phyloP scores from a whole-genome alignment of 257 asterid species.

The Lavandula angustifolia region DNA sequence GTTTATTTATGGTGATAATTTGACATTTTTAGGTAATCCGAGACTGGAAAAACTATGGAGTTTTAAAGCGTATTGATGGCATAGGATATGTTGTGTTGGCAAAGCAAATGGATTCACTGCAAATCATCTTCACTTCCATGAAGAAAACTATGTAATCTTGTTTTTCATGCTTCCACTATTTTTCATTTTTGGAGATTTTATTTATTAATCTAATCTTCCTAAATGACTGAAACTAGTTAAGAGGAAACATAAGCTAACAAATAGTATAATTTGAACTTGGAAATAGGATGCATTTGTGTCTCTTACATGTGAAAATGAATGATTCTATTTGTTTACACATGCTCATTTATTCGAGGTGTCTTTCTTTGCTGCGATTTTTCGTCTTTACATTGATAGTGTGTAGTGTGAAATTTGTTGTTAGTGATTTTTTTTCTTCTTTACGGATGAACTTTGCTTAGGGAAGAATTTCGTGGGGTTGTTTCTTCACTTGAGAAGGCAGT shows the following conservation, averaged over 20 bases:
- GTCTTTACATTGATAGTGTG: not conserved
- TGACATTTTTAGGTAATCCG: conserved; percentile 48
- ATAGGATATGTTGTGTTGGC: conserved; percentile 53
- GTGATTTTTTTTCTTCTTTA: not conserved
- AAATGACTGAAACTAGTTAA: not conserved
- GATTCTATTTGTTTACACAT: not conserved
- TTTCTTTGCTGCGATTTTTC: not conserved
- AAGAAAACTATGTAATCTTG: conserved; percentile 51
- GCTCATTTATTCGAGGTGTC: not conserved
- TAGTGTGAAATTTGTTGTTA: not conserved
- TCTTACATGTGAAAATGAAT: not conserved
- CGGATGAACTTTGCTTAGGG: conserved; percentile 45
- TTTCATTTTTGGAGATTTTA: not conserved
- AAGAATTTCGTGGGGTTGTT: conserved; percentile 52
- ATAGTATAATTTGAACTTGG: not conserved
- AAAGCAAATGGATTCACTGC: conserved; percentile 77
- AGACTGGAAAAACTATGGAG: conserved; percentile 53
- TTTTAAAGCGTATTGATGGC: conserved; percentile 57
- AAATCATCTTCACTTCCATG: conserved; percentile 47
- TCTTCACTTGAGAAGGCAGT: conserved; percentile 57
- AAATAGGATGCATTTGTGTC: not conserved
- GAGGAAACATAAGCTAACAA: not conserved
- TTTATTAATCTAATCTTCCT: not conserved
- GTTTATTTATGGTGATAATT: not conserved
- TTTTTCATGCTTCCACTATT: not conserved